A percentile compares a stretch with the other conserved stretches of the same genome.
Evolutionary conservation across 73 alveolate species (phyloP).

Genomic region (Paramecium pentaurelia): DNA sequence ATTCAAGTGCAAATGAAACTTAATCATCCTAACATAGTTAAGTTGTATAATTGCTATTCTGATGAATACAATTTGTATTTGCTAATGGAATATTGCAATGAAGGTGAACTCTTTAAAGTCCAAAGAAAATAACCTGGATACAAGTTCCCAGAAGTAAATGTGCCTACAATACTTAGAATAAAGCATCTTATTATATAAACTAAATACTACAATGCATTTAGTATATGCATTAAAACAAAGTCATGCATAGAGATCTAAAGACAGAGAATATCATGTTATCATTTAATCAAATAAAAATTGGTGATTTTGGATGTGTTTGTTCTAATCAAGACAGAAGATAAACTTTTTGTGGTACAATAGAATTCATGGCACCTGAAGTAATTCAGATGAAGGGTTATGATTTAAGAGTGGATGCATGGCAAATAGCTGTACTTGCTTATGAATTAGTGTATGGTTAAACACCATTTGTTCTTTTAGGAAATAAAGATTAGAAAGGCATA

Average conservation of each 20-base stretch:
- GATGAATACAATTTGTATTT: constrained; percentile 63
- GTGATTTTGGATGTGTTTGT: constrained; percentile 66
- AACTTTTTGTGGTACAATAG: constrained; percentile 82
- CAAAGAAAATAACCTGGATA: neutral
- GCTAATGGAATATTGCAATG: constrained; percentile 67
- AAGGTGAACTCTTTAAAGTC: constrained; percentile 63
- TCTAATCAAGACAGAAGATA: constrained; percentile 60
- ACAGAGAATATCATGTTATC: constrained; percentile 53
- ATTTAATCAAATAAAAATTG: constrained; percentile 51
- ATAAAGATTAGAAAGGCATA: neutral
- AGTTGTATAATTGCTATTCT: constrained; percentile 61
- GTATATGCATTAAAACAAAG: constrained; percentile 23
- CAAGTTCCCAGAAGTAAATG: constrained; percentile 16
- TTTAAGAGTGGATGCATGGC: constrained; percentile 63
- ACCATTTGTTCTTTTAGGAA: constrained; percentile 41
- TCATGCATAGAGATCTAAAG: constrained; percentile 54
- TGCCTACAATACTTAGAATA: neutral
- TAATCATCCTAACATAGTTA: constrained; percentile 66
- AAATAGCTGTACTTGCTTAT: constrained; percentile 52
- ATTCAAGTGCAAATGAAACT: neutral
- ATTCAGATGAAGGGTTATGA: constrained; percentile 76
- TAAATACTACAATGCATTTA: neutral
- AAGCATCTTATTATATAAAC: neutral
- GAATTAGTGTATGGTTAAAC: constrained; percentile 57
- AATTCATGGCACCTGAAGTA: constrained; percentile 85